Evolutionary conservation across 169 alveolate species (phyloP).

Genomic region (Plasmodium knowlesi): DNA sequence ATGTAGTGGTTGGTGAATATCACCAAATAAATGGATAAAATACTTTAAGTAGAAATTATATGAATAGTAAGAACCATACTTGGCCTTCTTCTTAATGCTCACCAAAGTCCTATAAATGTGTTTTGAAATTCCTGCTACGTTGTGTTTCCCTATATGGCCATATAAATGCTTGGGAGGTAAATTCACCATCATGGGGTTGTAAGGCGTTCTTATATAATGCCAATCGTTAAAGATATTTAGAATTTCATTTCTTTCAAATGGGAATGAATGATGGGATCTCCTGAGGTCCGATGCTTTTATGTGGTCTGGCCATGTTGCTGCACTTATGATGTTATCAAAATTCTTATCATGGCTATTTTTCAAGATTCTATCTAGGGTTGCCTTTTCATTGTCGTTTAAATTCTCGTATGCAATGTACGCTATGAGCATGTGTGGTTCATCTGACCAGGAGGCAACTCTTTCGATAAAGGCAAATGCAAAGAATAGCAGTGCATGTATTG

Average conservation of each 20-base stretch:
- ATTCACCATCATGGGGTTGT: constrained; percentile 3
- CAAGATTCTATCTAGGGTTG: constrained; percentile 6
- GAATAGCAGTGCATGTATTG: not conserved
- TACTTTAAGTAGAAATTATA: constrained; percentile 77
- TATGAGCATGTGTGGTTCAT: constrained; percentile 51
- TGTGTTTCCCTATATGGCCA: constrained; percentile 46
- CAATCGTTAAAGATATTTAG: constrained; percentile 55
- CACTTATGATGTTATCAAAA: constrained; percentile 1
- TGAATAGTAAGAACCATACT: constrained; percentile 36
- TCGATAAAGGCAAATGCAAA: not conserved
- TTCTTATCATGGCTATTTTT: not conserved
- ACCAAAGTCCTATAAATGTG: constrained; percentile 17
- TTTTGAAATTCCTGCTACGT: constrained; percentile 26
- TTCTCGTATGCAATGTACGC: constrained; percentile 10
- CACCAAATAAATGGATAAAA: constrained; percentile 87
- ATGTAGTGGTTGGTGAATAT: constrained; percentile 90
- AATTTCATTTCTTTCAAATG: constrained; percentile 7
- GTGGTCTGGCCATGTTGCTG: constrained; percentile 44
- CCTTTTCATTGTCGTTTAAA: constrained; percentile 9
- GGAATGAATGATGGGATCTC: not conserved
- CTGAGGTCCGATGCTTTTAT: not conserved
- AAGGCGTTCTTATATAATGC: constrained; percentile 25
- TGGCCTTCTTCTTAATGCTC: not conserved
- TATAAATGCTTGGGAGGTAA: not conserved
- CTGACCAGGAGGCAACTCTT: constrained; percentile 32